Base-by-base conservation (phyloP, 2,329 filamentous ascomycete species). In the Achaetomium macrosporum region DNA sequence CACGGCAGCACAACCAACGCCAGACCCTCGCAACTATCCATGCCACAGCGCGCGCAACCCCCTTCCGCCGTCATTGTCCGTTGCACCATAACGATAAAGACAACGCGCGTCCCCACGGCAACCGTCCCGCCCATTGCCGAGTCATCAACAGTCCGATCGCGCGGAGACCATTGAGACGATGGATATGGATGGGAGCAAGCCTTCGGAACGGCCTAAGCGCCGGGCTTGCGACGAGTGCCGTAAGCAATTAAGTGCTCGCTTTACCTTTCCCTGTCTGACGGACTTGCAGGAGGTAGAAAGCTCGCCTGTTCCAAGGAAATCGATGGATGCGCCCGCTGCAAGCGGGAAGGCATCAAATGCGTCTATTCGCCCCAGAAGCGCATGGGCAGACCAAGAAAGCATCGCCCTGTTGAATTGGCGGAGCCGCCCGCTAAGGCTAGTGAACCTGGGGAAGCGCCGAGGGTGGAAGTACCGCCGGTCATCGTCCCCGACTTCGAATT, bases 191-290 rank as follows among this genome's bases (percentile, higher is more conserved):
- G 43, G 11, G 11, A 55, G 42, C 36, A 49, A 46, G 25, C 17
- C 39, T 13, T 16, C 47, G n/a, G 58, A 58, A 6, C 55, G 56
- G 50, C 67, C 55, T 55, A 84, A 81, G 63, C 80, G 79, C 57
- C 75, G 81, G 44, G 82, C 82, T 56, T 86, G 83, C 66, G 83
- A 86, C 66, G 82, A 84, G 66, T 86, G 83, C 68, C 76, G 83
- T 85, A 74, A 68, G 80, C 37, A 47, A 39, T 20, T 47, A 31
- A 10, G 17, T 19, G 42, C 12, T 35, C 35, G 37, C 7, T 11
- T 25, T 12, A 17, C 6, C 39, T 17, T 17, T 35, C 30, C 30
- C 16, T 39, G 6, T 57, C 52, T 58, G 40, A 58, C 59, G 17
- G 20, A 61, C 57, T 64, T 53, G 15, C 55, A 85, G 82, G 83